A percentile compares a stretch with the other conserved stretches of the same genome.
These are phyloP conservation scores for Wickerhamomyces kurtzmanii DNA, from an alignment of 805 yeast species.

Conservation along the genomic window DNA sequence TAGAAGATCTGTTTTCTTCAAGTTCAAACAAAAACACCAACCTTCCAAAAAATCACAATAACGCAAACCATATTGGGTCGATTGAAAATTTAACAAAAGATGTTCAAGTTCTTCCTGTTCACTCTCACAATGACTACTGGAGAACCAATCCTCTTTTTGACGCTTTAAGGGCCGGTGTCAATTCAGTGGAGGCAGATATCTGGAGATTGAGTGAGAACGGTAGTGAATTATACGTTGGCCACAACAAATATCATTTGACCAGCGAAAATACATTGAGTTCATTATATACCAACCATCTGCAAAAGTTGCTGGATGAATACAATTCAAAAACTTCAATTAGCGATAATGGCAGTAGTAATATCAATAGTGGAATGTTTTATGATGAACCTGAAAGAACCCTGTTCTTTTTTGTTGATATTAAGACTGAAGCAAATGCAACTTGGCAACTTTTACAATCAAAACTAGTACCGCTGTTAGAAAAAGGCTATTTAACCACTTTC, in stretches of 20 bases:
- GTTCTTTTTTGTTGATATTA: slow-evolving; percentile 55
- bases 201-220: slow-evolving; percentile 27
- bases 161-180: slow-evolving; percentile 41
- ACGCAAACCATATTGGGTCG: no score
- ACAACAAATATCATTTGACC: slow-evolving; percentile 37
- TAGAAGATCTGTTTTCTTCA: no score
- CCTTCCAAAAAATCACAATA: no score
- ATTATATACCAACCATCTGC: slow-evolving; percentile 46
- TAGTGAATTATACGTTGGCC: slow-evolving; percentile 51
- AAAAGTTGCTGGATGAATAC: slow-evolving; percentile 33
- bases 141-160: slow-evolving; percentile 45
- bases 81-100: no score
- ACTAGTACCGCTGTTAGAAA: slow-evolving; percentile 35
- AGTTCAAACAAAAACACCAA: no score
- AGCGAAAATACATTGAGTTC: slow-evolving; percentile 31
- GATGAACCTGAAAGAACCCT: slow-evolving; percentile 40
- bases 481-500: slow-evolving; percentile 40
- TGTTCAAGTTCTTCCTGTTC: no score
- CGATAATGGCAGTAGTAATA: slow-evolving; percentile 10
- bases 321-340: slow-evolving; percentile 23
- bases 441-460: slow-evolving; percentile 34
- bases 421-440: slow-evolving; percentile 36
- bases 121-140: slow-evolving; percentile 70
- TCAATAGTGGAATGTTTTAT: slow-evolving; percentile 31
- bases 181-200: slow-evolving; percentile 59